These are phyloP conservation scores for Pisolithus marmoratus DNA, from an alignment of 768 basidiomycete genomes.

Conservation along the genomic window DNA sequence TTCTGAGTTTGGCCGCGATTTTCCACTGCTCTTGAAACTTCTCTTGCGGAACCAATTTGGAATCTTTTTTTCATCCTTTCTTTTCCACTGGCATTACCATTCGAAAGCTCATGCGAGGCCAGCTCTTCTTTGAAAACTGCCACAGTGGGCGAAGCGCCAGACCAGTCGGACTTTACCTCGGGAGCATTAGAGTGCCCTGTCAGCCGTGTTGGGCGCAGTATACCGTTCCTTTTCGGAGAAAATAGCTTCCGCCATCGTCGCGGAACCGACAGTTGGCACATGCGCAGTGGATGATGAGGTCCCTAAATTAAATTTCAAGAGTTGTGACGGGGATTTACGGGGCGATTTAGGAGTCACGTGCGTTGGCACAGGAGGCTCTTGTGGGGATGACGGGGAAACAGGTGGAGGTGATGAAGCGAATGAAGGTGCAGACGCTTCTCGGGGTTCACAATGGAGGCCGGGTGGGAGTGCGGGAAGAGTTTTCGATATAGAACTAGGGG, in stretches of 20 bases:
- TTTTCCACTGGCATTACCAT: constrained; percentile 23
- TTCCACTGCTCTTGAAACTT: constrained; percentile 15
- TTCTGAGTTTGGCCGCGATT: constrained; percentile 20
- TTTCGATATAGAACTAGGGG: constrained; percentile 18
- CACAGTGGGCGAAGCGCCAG: constrained; percentile 8
- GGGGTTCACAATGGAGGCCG: constrained; percentile 28
- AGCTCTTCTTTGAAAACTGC: constrained; percentile 17
- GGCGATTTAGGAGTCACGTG: constrained; percentile 15
- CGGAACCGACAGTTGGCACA: constrained; percentile 8
- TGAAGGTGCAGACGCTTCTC: constrained; percentile 12
- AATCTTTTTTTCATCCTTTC: constrained; percentile 39
- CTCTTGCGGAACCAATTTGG: constrained; percentile 27
- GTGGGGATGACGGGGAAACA: constrained; percentile 18
- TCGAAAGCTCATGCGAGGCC: constrained; percentile 25
- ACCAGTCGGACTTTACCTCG: constrained; percentile 15
- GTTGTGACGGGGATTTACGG: constrained; percentile 15
- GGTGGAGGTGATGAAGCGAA: constrained; percentile 10
- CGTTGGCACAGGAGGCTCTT: constrained; percentile 4
- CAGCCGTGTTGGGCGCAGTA: constrained; percentile 20
- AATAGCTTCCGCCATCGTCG: constrained; percentile 13
- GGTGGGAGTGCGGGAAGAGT: constrained; percentile 30
- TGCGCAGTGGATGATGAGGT: constrained; percentile 6
- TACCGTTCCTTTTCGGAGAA: constrained; percentile 16
- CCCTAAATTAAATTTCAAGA: constrained; percentile 12
- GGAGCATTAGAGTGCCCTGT: constrained; percentile 8